Base-by-base conservation (phyloP, 352 stramenopile species). In the Globisporangium parvum region DNA sequence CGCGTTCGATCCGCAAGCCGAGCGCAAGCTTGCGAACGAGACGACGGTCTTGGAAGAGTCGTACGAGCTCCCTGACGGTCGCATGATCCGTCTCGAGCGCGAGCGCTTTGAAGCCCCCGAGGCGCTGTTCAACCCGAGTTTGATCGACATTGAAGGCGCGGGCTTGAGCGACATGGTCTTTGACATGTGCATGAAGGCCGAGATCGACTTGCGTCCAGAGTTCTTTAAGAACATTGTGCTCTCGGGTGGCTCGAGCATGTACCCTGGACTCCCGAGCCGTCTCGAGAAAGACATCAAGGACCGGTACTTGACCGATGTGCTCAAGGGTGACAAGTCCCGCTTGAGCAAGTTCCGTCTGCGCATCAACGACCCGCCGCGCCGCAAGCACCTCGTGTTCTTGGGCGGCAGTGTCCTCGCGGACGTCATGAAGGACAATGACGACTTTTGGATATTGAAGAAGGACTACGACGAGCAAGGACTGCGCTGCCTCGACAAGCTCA, bases 171-270 rank as follows among this genome's bases (percentile, higher is more conserved):
- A 77, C 77, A 81, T 69, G 44, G 64, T 65, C 2, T 81, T 86
- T 53, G 65, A 87, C 55, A 83, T 82, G 40, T 88, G 97, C 66
- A 92, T 95, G 82, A 97, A 95, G 71, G 96, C 82, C 58, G 89
- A 97, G 62, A 76, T 95, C 33, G 97, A 99, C 70, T 77, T 97
- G 40, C 85, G 96, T 51, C 80, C 80, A 6, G 95, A 97, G 54
- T 97, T 99, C 48, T 99, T 98, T 73, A 98, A 98, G 62, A 98
- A 99, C 73, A 98, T 99, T 63, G 88, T 97, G 67, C 80, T 98
- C 9, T 95, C 77, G 3, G 91, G 92, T 31, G 95, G 95, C 20
- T 97, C 88, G 20, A 96, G 78, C 66, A 98, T 98, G 93, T 98
- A 97, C 73, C 93, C 93, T n/a, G 95, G 95, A 35, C 71, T 98